phyloP scores from a whole-genome alignment of 108 stramenopile species.

The Cyclotella cryptica region DNA sequence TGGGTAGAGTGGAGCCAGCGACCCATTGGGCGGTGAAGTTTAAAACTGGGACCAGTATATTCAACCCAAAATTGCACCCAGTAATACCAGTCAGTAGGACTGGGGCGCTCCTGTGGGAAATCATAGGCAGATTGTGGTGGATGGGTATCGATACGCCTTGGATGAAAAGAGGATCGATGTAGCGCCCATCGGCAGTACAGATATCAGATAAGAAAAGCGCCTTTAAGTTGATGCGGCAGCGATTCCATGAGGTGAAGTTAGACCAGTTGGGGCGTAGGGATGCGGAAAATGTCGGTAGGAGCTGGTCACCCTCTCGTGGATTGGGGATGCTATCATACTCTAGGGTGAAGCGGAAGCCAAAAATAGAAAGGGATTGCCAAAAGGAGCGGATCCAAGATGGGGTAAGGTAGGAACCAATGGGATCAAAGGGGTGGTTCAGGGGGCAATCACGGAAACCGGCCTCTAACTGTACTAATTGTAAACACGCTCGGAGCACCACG shows the following conservation, averaged over 20 bases:
- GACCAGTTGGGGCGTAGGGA: background rate
- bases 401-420: background rate
- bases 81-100: background rate
- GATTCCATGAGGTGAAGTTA: background rate
- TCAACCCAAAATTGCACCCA: background rate
- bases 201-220: constrained; percentile 12
- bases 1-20: background rate
- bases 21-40: background rate
- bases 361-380: no score
- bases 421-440: background rate
- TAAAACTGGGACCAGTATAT: background rate
- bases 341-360: constrained; percentile 1
- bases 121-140: background rate
- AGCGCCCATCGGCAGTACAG: background rate
- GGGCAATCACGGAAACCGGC: constrained; percentile 8
- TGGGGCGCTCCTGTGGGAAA: background rate
- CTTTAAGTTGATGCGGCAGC: background rate
- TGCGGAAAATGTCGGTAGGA: background rate
- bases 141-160: background rate
- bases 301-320: constrained; percentile 4
- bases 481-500: constrained; percentile 2
- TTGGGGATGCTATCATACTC: background rate
- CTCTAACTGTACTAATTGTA: constrained; percentile 29
- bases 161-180: background rate
- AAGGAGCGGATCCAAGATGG: constrained; percentile 21